phyloP scores from a whole-genome alignment of 352 stramenopile genomes.

The Blastocystis sp. region DNA sequence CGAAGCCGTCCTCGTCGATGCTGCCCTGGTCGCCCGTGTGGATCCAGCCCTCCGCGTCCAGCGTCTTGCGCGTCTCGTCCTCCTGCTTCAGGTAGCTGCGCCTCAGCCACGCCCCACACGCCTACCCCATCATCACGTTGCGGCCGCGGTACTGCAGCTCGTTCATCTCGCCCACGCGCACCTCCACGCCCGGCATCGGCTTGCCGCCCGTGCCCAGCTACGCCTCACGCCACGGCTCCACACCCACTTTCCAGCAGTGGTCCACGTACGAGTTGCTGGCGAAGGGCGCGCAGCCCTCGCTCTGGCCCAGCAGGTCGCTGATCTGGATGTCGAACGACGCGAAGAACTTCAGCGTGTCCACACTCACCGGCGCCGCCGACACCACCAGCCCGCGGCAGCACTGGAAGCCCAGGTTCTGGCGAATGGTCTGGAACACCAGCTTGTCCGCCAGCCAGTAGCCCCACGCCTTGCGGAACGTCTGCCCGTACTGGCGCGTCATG shows the following conservation, averaged over 20 bases:
- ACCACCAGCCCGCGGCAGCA: conserved; percentile 67
- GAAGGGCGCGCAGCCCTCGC: conserved; percentile 69
- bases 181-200: conserved; percentile 50
- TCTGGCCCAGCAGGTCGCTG: conserved; percentile 75
- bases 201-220: conserved; percentile 48
- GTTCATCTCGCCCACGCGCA: conserved; percentile 51
- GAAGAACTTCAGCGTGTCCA: conserved; percentile 75
- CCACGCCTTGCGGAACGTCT: conserved; percentile 81
- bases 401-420: conserved; percentile 41
- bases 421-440: conserved; percentile 77
- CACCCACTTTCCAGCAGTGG: conserved; percentile 33
- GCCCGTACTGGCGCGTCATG: conserved; percentile 80
- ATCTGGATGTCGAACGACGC: conserved; percentile 74
- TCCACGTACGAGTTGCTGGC: conserved; percentile 64
- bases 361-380: conserved; percentile 73
- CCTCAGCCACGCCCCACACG: conserved; percentile 71
- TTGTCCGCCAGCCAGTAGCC: conserved; percentile 83
- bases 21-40: conserved; percentile 87
- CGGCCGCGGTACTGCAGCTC: conserved; percentile 76
- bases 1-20: conserved; percentile 78
- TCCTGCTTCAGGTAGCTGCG: conserved; percentile 71
- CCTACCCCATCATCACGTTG: conserved; percentile 81
- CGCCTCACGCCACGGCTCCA: neutral
- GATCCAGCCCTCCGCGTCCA: conserved; percentile 86
- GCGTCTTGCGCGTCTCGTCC: conserved; percentile 79